Evolutionary conservation across 148 eudicot genomes (phyloP).

Genomic region (Rhododendron ferrugineum): DNA sequence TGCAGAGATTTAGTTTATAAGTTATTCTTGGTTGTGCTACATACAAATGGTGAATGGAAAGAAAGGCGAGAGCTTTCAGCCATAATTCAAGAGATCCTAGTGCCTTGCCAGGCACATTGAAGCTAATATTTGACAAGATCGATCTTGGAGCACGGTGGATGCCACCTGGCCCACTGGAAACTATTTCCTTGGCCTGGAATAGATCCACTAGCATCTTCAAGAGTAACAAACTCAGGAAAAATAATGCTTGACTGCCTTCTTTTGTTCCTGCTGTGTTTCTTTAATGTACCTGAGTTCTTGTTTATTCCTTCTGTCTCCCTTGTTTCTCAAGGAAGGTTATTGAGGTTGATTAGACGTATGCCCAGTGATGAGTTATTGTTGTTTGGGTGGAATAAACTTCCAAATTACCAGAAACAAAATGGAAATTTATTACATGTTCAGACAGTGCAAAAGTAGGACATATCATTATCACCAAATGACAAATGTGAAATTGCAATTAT

Average conservation of each 20-base stretch:
- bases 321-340: not conserved
- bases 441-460: not conserved
- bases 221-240: not conserved
- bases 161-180: not conserved
- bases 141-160: not conserved
- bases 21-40: not conserved
- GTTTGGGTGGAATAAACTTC: not conserved
- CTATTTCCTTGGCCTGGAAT: not conserved
- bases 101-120: not conserved
- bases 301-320: not conserved
- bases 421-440: not conserved
- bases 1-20: not conserved
- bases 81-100: not conserved
- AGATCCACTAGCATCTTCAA: not conserved
- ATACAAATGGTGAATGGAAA: not conserved
- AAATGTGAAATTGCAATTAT: not conserved
- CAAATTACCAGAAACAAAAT: not conserved
- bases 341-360: not conserved
- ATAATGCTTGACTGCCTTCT: not conserved
- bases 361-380: not conserved
- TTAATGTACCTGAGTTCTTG: not conserved
- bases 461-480: not conserved
- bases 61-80: not conserved
- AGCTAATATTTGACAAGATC: not conserved
- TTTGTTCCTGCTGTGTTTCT: not conserved